Evolutionary conservation across 176 grass and related monocot species (phyloP).

Genomic region (Juncus effusus): DNA sequence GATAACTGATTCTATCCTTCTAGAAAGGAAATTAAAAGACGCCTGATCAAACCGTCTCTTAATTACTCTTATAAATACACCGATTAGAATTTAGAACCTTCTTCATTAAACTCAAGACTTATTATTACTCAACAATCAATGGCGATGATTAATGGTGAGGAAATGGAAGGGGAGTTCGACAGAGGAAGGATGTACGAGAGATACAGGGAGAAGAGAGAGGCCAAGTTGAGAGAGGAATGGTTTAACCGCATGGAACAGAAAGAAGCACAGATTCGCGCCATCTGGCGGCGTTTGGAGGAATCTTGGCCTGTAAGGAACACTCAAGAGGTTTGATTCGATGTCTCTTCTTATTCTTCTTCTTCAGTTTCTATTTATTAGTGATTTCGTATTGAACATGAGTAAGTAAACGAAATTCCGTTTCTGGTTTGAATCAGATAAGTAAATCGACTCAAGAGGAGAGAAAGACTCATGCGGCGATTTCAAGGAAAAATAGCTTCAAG

Average conservation of each 20-base stretch:
- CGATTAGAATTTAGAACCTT: not conserved
- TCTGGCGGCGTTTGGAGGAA: constrained; percentile 24
- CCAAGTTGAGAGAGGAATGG: constrained; percentile 39
- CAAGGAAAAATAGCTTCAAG: constrained; percentile 14
- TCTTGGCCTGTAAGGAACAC: not conserved
- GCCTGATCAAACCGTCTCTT: too few species aligned
- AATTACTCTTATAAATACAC: too few species aligned
- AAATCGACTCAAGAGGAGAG: not conserved
- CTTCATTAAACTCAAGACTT: not conserved
- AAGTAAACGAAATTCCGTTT: not conserved
- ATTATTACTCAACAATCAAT: constrained; percentile 10
- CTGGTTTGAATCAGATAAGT: constrained; percentile 3
- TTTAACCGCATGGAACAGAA: constrained; percentile 11
- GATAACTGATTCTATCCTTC: too few species aligned
- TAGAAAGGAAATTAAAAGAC: too few species aligned
- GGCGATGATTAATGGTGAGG: not conserved
- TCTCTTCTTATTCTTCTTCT: not conserved
- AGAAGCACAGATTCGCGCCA: constrained; percentile 16
- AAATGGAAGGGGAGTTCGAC: constrained; percentile 15
- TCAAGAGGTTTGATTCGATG: constrained; percentile 16
- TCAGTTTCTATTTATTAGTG: not conserved
- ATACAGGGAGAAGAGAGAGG: constrained; percentile 35
- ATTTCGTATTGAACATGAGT: not conserved
- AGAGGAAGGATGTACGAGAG: constrained; percentile 38
- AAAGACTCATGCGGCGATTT: not conserved